Evolutionary conservation across 768 basidiomycete species (phyloP), one percentile per base, ranked within the genome.

Genomic region (Hysterangium stoloniferum): DNA sequence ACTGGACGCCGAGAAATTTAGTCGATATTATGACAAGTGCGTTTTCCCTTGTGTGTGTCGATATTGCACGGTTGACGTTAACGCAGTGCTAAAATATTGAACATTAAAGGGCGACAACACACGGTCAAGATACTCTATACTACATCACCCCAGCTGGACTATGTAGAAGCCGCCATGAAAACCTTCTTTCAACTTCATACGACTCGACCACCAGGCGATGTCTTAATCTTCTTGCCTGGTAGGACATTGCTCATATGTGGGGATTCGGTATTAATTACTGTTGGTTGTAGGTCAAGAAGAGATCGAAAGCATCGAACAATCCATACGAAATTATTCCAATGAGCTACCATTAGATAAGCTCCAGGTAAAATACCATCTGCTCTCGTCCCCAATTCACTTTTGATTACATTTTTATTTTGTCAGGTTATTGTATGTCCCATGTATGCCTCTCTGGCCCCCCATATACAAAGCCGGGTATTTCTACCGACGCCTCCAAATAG

Each of bases 121-220:
- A 82, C 88, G 15, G 96, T 99, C 42, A 78, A 79, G 59, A 83
- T 90, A 56, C 87, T 82, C 58, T 86, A 96, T 61, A 76, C 89
- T 1, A 72, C 77, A 11, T 69, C 77, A 52, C 76, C 86, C 50
- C 84, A 88, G 61, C 65, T 73, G 32, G 93, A 99, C 66, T 97
- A 93, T 58, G 67, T 87, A 41, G 91, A 96, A 54, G 80, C 92
- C 8, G 89, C 93, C 9, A 71, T 96, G 64, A 83, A 91, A 53
- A 91, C 90, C 1, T 91, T 97, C 66, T 96, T 94, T 67, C 89
- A 96, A 64, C 86, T 98, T 53, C 96, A 97, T 61, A 72, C 77
- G 17, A 80, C 84, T 55, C 77, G 79, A 56, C 80, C 83, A 2
- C 74, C 78, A 13, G 96, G 96, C 7, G 93, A 96, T 61, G 82